Conservation (phyloP, 345 rosid species). For the Ceriops zippeliana region DNA sequence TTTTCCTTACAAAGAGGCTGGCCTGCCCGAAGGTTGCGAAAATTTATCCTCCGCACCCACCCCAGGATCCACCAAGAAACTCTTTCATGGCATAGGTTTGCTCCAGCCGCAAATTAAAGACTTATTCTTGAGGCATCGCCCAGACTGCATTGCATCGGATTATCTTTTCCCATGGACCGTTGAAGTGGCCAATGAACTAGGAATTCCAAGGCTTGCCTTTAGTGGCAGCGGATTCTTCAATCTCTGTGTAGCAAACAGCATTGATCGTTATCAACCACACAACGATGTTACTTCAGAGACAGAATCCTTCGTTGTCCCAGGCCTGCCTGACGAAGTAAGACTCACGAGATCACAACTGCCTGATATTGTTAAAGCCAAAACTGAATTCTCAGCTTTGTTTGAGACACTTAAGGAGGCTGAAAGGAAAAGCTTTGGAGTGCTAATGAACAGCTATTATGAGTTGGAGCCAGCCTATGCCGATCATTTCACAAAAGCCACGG, state of each 20-base stretch:
- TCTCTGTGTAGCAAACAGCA: not conserved
- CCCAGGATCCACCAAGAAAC: slow-evolving; percentile 20
- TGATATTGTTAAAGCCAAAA: not conserved
- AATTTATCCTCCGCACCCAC: slow-evolving; percentile 21
- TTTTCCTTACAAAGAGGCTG: slow-evolving; percentile 27
- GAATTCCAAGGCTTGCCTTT: slow-evolving; percentile 15
- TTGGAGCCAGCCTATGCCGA: slow-evolving; percentile 12
- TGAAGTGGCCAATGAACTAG: slow-evolving; percentile 13
- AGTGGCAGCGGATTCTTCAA: not conserved
- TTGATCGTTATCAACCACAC: not conserved
- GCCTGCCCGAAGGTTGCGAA: slow-evolving; percentile 33
- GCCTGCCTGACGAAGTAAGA: slow-evolving; percentile 6
- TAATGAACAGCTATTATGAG: slow-evolving; percentile 12
- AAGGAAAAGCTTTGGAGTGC: not conserved
- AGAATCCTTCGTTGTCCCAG: slow-evolving; percentile 8
- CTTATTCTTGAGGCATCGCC: slow-evolving; percentile 12
- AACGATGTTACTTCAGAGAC: not conserved
- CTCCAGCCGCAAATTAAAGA: slow-evolving; percentile 17
- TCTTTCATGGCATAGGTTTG: slow-evolving; percentile 20
- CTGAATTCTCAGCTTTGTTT: not conserved
- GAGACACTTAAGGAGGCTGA: not conserved
- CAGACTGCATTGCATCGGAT: slow-evolving; percentile 35
- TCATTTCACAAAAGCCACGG: not conserved
- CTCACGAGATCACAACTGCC: slow-evolving; percentile 10
- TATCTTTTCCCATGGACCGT: slow-evolving; percentile 30